Conservation (phyloP, 2,329 filamentous ascomycete genomes). For the Achaetomium macrosporum region DNA sequence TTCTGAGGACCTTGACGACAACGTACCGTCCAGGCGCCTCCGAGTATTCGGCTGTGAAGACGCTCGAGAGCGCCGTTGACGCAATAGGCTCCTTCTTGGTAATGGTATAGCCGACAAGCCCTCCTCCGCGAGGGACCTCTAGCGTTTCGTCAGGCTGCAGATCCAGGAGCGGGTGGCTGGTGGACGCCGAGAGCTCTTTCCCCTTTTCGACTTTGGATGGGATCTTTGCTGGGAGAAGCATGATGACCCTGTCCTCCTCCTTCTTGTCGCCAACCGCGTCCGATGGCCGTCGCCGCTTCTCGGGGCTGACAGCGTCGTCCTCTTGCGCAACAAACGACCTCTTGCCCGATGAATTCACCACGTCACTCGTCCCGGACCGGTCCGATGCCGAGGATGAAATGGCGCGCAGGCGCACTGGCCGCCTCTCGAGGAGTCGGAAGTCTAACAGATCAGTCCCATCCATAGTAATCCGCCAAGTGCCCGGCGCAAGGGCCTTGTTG, state of each 20-base stretch:
- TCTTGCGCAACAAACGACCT: constrained; percentile 43
- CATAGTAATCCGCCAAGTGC: constrained; percentile 52
- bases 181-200: constrained; percentile 42
- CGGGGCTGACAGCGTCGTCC: constrained; percentile 32
- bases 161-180: constrained; percentile 47
- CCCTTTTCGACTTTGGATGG: constrained; percentile 41
- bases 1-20: constrained; percentile 57
- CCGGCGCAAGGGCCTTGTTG: constrained; percentile 45
- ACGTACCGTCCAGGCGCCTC: constrained; percentile 48
- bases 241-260: constrained; percentile 44
- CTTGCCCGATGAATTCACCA: constrained; percentile 45
- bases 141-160: constrained; percentile 45
- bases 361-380: constrained; percentile 22
- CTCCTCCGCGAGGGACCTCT: constrained; percentile 43
- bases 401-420: constrained; percentile 34
- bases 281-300: constrained; percentile 37
- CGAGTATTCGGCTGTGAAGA: constrained; percentile 51
- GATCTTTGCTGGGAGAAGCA: constrained; percentile 46
- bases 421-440: constrained; percentile 53
- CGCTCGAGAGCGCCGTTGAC: constrained; percentile 47
- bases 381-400: constrained; percentile 30
- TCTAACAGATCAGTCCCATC: constrained; percentile 46
- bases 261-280: constrained; percentile 19
- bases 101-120: constrained; percentile 49
- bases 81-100: constrained; percentile 54